Percentiles rank a stretch among this genome's conserved stretches.
Evolutionary conservation across 495 filamentous ascomycete genomes (phyloP).

Genomic region (Chaetomium cochliodes): DNA sequence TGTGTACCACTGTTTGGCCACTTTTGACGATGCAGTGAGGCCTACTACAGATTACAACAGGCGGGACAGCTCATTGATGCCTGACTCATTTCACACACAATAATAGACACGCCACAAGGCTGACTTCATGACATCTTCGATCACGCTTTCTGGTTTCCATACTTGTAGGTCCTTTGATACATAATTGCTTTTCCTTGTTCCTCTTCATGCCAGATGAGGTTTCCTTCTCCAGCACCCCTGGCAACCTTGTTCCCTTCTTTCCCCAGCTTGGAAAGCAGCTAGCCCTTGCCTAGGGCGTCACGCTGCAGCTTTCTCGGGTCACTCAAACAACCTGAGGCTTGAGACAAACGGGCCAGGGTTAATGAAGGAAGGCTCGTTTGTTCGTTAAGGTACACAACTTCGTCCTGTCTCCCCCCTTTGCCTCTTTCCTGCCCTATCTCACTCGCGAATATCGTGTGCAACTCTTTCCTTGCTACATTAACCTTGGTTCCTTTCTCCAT

Average conservation of each 20-base stretch:
- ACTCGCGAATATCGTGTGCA: neutral
- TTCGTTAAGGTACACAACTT: neutral
- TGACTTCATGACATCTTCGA: neutral
- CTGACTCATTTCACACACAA: neutral
- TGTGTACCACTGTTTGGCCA: too few relatives aligned
- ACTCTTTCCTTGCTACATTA: neutral
- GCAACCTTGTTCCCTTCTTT: neutral
- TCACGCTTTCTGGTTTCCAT: neutral
- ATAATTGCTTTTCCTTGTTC: too few relatives aligned
- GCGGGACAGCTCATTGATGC: constrained; percentile 1
- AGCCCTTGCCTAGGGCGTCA: neutral
- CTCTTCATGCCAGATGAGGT: neutral
- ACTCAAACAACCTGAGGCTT: neutral
- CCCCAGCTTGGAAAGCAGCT: neutral
- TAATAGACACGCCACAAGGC: neutral
- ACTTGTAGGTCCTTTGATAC: neutral
- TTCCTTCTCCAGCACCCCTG: neutral
- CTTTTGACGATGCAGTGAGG: constrained; percentile 5
- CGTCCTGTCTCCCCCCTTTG: neutral
- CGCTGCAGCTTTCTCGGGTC: neutral
- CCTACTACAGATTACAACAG: constrained; percentile 1
- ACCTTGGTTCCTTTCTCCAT: neutral
- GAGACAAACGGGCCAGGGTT: neutral
- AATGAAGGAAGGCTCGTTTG: neutral
- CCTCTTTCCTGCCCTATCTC: neutral